Percentiles rank a stretch among this genome's conserved stretches.
Evolutionary conservation across 495 filamentous ascomycete species (phyloP).

Genomic region (Aspergillus wentii): DNA sequence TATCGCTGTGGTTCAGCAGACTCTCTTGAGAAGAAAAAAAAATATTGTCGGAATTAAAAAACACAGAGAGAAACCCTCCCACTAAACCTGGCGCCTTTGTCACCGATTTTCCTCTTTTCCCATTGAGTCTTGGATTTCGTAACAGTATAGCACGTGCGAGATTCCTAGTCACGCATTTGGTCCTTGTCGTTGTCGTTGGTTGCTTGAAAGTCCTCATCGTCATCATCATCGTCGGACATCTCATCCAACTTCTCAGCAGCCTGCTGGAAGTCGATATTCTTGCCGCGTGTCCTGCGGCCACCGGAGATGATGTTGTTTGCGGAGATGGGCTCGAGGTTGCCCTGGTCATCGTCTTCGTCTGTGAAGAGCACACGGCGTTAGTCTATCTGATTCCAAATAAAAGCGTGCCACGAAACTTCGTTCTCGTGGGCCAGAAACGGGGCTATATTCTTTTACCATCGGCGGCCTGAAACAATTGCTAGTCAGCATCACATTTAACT

Average conservation of each 20-base stretch:
- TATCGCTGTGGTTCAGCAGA: not conserved
- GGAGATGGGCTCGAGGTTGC: conserved; percentile 89
- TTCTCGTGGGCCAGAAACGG: not conserved
- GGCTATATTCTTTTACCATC: not conserved
- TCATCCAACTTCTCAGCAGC: conserved; percentile 56
- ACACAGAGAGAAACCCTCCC: not conserved
- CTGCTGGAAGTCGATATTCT: conserved; percentile 75
- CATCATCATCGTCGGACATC: conserved; percentile 67
- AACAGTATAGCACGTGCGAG: not conserved
- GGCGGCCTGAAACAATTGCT: not conserved
- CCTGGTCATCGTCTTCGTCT: conserved; percentile 63
- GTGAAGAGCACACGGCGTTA: conserved; percentile 8
- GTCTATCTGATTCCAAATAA: no score
- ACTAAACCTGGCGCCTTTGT: not conserved
- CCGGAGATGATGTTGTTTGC: conserved; percentile 73
- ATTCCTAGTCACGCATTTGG: conserved; percentile 42
- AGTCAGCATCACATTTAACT: not conserved
- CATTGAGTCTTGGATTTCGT: not conserved
- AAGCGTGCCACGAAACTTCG: no score
- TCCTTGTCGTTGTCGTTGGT: conserved; percentile 18
- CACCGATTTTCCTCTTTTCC: not conserved
- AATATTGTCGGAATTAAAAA: not conserved
- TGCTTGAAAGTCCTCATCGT: conserved; percentile 63
- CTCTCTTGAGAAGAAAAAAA: not conserved
- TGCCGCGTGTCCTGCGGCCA: conserved; percentile 82